Evolutionary conservation across 768 basidiomycete species (phyloP).

Genomic region (Chalciporus chontae): DNA sequence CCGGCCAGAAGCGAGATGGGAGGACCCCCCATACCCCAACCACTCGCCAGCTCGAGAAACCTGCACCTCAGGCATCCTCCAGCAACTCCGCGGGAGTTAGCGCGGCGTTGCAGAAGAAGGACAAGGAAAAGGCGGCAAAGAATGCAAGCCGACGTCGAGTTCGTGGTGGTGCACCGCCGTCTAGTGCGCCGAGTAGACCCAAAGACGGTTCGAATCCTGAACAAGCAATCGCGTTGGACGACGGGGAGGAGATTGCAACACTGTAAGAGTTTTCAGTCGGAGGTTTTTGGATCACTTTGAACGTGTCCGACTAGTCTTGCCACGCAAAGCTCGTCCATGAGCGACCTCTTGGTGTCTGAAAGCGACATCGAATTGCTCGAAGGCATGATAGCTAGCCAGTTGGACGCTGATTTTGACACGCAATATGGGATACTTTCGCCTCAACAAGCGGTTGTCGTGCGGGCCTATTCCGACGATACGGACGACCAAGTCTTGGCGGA

Average conservation of each 20-base stretch:
- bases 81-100: constrained; percentile 40
- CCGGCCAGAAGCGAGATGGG: constrained; percentile 21
- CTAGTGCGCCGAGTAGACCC: constrained; percentile 5
- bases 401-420: constrained; percentile 63
- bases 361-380: constrained; percentile 23
- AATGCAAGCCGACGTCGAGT: constrained; percentile 66
- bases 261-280: constrained; percentile 44
- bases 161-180: constrained; percentile 62
- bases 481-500: constrained; percentile 89
- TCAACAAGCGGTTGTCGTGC: constrained; percentile 78
- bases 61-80: constrained; percentile 12
- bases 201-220: constrained; percentile 10
- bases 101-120: constrained; percentile 77
- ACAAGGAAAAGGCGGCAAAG: constrained; percentile 56
- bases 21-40: constrained; percentile 3
- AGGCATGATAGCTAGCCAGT: constrained; percentile 27
- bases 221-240: constrained; percentile 16
- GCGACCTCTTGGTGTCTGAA: constrained; percentile 15
- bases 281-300: neutral
- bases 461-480: constrained; percentile 87
- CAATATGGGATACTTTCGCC: constrained; percentile 77
- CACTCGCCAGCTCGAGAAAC: neutral
- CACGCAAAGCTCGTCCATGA: constrained; percentile 11
- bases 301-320: constrained; percentile 13
- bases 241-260: constrained; percentile 43